Base-by-base conservation (phyloP, 108 stramenopile species). In the Seminavis robusta region DNA sequence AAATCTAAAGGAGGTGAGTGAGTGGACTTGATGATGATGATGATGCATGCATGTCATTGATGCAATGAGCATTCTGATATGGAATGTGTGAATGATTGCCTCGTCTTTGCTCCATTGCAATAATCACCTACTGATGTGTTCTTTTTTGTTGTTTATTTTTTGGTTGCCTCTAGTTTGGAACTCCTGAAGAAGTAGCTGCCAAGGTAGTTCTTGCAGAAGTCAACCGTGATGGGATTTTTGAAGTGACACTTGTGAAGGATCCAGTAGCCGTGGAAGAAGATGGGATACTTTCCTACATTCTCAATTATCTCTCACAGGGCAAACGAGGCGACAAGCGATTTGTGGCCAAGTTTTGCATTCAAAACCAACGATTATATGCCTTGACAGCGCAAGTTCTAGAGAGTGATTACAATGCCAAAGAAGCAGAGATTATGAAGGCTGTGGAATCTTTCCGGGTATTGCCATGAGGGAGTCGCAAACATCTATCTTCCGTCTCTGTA, bases 221-320 rank as follows among this genome's bases (percentile, higher is more conserved):
- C 11, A 91, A 86, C 63, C 69, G 89, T 28, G 89, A 91, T 60
- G 89, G 89, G 2, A 75, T 91, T 32, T 87, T 87, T 66, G 71
- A 83, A 48, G 89, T 91, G 9, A 91, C 83, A 5, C 38, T 91
- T 41, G 56, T 71, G 31, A 65, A 74, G 59, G 89, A 91, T 79
- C 81, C 86, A n/a, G 46, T 59, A 0, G 45, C 57, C n/a, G 33
- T 16, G n/a, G 29, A 30, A 8, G 27, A 30, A 16, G 11, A 24
- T n/a, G 21, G 11, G 15, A 46, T 17, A 8, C 29, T 29, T 4
- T 60, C 48, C 26, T 87, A 87, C 56, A 61, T 77, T 37, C 62
- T 91, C 39, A 69, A 91, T 17, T 91, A 91, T 48, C 51, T 83
- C 31, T 68, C 65, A 20, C 52, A 53, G 16, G 89, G 89, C 13